phyloP scores from a whole-genome alignment of 441 rosid genomes.

The Pelargonium citronellum region DNA sequence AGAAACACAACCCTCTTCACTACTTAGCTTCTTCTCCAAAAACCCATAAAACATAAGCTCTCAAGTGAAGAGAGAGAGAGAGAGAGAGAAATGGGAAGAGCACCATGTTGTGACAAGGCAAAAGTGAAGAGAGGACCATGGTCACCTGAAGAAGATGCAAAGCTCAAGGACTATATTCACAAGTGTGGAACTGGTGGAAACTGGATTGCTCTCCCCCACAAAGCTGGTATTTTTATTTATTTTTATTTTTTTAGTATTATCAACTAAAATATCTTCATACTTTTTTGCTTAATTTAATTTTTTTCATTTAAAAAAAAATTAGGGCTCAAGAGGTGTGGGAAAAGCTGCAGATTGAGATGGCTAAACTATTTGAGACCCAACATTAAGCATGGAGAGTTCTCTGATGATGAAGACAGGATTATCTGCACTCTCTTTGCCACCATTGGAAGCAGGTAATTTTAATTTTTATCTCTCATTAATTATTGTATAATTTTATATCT shows the following conservation, averaged over 20 bases:
- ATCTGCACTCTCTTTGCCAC: constrained; percentile 61
- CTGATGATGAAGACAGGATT: constrained; percentile 71
- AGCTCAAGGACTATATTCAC: constrained; percentile 54
- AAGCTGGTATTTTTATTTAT: constrained; percentile 44
- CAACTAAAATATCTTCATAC: no score
- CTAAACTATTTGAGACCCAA: constrained; percentile 90
- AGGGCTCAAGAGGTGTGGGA: constrained; percentile 89
- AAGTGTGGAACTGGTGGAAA: constrained; percentile 62
- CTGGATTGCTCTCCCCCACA: constrained; percentile 80
- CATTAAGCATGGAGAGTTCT: constrained; percentile 82
- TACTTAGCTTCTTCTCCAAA: no score
- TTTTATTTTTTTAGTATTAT: neutral
- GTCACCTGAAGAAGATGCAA: constrained; percentile 85
- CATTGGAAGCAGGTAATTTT: constrained; percentile 76
- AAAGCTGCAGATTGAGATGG: constrained; percentile 94
- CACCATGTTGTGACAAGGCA: constrained; percentile 88
- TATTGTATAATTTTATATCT: no score
- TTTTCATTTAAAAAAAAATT: neutral
- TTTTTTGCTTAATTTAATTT: no score
- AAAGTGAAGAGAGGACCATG: constrained; percentile 81
- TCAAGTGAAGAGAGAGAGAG: neutral
- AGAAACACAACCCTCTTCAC: no score
- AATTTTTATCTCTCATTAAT: no score
- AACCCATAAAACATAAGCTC: no score
- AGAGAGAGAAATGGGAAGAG: constrained; percentile 58